Conservation (phyloP, 805 yeast genomes). For the Teunomyces gatunensis region DNA sequence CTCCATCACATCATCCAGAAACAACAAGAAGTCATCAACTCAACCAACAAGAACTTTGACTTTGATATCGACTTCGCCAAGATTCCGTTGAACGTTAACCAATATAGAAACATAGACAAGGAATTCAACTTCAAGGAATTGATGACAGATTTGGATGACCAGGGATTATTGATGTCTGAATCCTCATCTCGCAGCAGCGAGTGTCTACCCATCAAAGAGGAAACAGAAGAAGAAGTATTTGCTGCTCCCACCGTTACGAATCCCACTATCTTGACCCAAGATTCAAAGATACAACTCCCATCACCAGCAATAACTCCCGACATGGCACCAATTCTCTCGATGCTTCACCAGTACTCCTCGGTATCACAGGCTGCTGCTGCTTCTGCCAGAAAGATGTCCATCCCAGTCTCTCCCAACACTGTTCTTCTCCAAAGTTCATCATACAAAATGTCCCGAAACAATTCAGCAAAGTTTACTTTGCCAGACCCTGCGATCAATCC, state of each 20-base stretch:
- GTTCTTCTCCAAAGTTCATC: slow-evolving; percentile 9
- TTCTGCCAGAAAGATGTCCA: slow-evolving; percentile 13
- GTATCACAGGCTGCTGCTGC: slow-evolving; percentile 6
- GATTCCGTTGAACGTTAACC: slow-evolving; percentile 57
- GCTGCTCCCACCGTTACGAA: not conserved
- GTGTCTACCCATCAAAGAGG: slow-evolving; percentile 2
- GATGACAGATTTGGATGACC: slow-evolving; percentile 6
- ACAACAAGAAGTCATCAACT: slow-evolving; percentile 44
- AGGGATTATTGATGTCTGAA: not conserved
- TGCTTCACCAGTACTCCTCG: slow-evolving; percentile 22
- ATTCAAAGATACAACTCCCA: slow-evolving; percentile 18
- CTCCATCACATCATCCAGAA: slow-evolving; percentile 57
- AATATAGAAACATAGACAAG: slow-evolving; percentile 55
- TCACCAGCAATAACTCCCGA: slow-evolving; percentile 39
- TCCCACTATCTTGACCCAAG: slow-evolving; percentile 3
- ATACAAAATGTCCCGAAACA: slow-evolving; percentile 1
- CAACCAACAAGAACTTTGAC: slow-evolving; percentile 11
- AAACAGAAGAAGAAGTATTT: slow-evolving; percentile 2
- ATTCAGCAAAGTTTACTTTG: slow-evolving; percentile 23
- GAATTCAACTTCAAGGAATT: slow-evolving; percentile 51
- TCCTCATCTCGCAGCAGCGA: not conserved
- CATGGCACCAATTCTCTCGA: slow-evolving; percentile 32
- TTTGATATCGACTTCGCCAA: slow-evolving; percentile 50
- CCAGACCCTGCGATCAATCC: slow-evolving; percentile 40
- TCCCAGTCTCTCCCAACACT: slow-evolving; percentile 21